Evolutionary conservation across 2,329 filamentous ascomycete species (phyloP).

Genomic region (Daldinia sp.): DNA sequence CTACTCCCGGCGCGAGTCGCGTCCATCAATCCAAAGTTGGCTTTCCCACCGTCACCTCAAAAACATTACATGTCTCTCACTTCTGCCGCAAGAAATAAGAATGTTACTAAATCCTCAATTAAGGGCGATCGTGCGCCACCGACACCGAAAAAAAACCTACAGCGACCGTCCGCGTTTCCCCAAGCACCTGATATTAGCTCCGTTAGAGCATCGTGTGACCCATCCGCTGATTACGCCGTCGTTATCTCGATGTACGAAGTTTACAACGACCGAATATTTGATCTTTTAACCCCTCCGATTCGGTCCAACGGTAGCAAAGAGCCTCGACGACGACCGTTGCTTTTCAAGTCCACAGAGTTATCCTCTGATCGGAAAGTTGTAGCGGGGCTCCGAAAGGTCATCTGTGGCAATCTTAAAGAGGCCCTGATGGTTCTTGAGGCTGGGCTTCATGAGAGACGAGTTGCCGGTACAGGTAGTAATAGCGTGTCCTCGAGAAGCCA

Average conservation of each 20-base stretch:
- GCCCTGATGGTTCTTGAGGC: conserved; percentile 90
- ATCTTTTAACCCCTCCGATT: conserved; percentile 76
- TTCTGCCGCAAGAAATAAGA: conserved; percentile 56
- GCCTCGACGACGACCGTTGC: conserved; percentile 76
- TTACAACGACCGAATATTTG: conserved; percentile 97
- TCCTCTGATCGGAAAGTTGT: conserved; percentile 95
- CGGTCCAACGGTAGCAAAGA: conserved; percentile 72
- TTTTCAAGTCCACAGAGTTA: conserved; percentile 91
- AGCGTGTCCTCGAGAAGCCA: conserved; percentile 92
- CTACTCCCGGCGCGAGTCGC: conserved; percentile 33
- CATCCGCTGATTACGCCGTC: conserved; percentile 81
- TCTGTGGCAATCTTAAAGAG: conserved; percentile 83
- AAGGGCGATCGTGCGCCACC: conserved; percentile 63
- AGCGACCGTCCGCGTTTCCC: conserved; percentile 75
- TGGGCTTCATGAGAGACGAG: conserved; percentile 83
- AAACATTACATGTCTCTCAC: conserved; percentile 57
- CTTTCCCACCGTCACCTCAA: conserved; percentile 42
- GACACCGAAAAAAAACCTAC: conserved; percentile 68
- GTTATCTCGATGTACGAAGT: conserved; percentile 98
- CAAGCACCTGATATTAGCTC: conserved; percentile 77
- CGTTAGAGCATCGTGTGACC: conserved; percentile 71
- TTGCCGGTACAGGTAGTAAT: conserved; percentile 91
- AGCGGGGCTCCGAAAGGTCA: conserved; percentile 87
- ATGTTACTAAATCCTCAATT: conserved; percentile 55
- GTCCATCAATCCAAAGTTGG: conserved; percentile 45